These are phyloP conservation scores for Xylariomycetidae sp. DNA, from an alignment of 2,329 filamentous ascomycete genomes.

Conservation along the genomic window DNA sequence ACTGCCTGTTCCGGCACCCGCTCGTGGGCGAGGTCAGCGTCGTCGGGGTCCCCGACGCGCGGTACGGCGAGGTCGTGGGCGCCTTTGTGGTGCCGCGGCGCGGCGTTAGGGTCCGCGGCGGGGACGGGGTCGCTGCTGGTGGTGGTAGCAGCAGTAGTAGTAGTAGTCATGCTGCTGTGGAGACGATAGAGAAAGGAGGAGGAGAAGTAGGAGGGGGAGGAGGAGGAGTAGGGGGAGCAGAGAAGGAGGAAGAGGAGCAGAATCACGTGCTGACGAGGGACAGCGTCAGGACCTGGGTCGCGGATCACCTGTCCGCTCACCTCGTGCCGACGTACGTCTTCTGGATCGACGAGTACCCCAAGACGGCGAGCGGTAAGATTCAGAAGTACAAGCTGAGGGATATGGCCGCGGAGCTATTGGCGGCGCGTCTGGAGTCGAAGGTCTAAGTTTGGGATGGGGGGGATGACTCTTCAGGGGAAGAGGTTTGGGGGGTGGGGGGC, in stretches of 20 bases:
- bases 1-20: constrained; percentile 71
- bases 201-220: constrained; percentile 19
- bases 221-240: constrained; percentile 3
- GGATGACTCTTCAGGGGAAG: too few relatives aligned
- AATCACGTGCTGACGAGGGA: constrained; percentile 44
- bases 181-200: constrained; percentile 7
- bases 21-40: constrained; percentile 73
- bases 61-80: constrained; percentile 81
- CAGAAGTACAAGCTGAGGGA: constrained; percentile 87
- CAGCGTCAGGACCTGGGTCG: constrained; percentile 68
- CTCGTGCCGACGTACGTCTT: constrained; percentile 89
- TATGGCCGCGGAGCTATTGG: constrained; percentile 40
- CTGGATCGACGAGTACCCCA: constrained; percentile 79
- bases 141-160: too few relatives aligned
- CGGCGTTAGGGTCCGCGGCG: constrained; percentile 26
- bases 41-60: constrained; percentile 76
- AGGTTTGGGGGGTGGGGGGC: neutral
- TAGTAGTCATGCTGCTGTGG: too few relatives aligned
- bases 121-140: constrained; percentile 20
- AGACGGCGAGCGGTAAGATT: constrained; percentile 95
- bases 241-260: constrained; percentile 10
- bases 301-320: constrained; percentile 62
- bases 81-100: constrained; percentile 67
- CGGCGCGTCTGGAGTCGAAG: too few relatives aligned
- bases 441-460: too few relatives aligned